Percentiles rank a stretch among this genome's conserved stretches.
Conservation (phyloP, 306 rosid species). For the Corylus avellana region DNA sequence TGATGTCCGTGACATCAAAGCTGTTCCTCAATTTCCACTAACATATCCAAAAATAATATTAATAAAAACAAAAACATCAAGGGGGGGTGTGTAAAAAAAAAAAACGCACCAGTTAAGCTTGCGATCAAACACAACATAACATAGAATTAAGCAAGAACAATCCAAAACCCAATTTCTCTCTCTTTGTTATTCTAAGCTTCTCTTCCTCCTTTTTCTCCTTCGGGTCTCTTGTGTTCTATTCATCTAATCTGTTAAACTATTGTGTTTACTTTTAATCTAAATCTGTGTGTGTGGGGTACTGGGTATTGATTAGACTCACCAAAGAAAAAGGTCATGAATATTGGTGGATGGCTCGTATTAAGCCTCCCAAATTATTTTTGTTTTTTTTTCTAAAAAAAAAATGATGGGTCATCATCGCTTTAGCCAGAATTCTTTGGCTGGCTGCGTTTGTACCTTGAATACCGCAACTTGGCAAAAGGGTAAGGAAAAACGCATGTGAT, state of each 20-base stretch:
- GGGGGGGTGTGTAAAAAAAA: background rate
- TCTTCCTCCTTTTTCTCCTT: constrained; percentile 30
- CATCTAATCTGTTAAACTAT: constrained; percentile 15
- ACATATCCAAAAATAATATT: background rate
- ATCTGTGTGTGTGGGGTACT: constrained; percentile 22
- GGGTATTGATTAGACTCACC: constrained; percentile 1
- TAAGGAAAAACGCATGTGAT: constrained; percentile 17
- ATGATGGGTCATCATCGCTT: constrained; percentile 54
- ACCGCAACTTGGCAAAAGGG: constrained; percentile 34
- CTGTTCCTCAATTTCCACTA: background rate
- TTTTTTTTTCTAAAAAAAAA: background rate
- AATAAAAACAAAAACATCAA: background rate
- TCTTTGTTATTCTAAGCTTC: constrained; percentile 19
- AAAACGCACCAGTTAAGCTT: constrained; percentile 7
- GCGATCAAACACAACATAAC: background rate
- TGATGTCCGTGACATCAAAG: constrained; percentile 4
- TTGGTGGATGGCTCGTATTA: constrained; percentile 34
- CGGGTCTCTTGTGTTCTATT: constrained; percentile 27
- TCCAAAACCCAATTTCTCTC: constrained; percentile 14
- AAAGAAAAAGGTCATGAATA: background rate
- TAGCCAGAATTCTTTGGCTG: constrained; percentile 57
- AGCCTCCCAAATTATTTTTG: constrained; percentile 23
- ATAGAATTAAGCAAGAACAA: constrained; percentile 21
- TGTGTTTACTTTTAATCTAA: background rate
- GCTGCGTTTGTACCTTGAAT: constrained; percentile 29